Base-by-base conservation (phyloP, 768 basidiomycete genomes). In the Kwoniella sp. region DNA sequence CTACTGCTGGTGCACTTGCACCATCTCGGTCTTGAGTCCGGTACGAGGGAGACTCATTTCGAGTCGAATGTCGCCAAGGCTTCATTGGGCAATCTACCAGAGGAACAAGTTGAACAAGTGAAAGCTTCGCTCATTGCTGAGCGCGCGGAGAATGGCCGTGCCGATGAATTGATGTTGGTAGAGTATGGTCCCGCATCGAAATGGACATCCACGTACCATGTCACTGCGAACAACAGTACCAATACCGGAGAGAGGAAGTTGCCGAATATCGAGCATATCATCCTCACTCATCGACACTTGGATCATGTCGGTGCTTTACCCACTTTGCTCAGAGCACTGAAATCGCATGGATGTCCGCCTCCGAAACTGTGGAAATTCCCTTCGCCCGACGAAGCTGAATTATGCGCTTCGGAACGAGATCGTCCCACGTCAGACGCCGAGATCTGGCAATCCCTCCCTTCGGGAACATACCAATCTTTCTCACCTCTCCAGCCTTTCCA, bases 201-300 rank as follows among this genome's bases (percentile, higher is more conserved):
- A 49, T 76, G 74, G 74, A 44, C 58, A 9, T 9, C 60, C 10
- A 33, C 27, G 27, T 44, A 44, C 40, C 33, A 22, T 12, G 56
- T 40, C 12, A 54, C 44, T 10, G 17, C 30, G 22, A 62, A 55
- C 8, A 15, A 15, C 40, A 44, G 40, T 44, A 56, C 33, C 10
- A 9, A 44, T 19, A 65, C 24, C 13, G 44, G 44, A 1, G 37
- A 51, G n/a, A 29, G 57, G 19, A 63, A 48, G 26, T 29, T 74
- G 27, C 86, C 86, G 8, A 84, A 87, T 53, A 80, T 97, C 53
- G 91, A 90, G 12, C 92, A 97, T 75, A 90, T 98, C 79, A 83
- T 98, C 72, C 83, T 98, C 59, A 91, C 92, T 0, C 95, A 98
- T 79, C 88, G 88, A 84, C 95, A 98, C 76, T 81, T 82, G 29